Evolutionary conservation across 2,329 filamentous ascomycete genomes (phyloP).

Genomic region (Aureobasidium sp.): DNA sequence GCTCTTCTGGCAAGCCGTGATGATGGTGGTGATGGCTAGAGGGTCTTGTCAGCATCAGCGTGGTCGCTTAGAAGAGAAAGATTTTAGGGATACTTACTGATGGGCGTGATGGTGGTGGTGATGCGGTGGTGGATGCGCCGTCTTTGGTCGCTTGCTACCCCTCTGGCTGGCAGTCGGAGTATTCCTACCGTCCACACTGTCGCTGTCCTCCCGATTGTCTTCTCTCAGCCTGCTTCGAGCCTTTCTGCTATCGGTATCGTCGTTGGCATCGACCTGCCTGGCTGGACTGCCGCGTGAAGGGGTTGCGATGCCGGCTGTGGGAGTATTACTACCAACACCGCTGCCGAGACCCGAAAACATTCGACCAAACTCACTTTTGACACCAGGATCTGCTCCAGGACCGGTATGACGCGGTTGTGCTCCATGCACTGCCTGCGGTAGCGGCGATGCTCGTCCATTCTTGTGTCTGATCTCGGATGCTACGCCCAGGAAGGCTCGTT

Average conservation of each 20-base stretch:
- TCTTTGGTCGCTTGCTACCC: constrained; percentile 55
- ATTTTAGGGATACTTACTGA: constrained; percentile 1
- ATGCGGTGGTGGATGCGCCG: constrained; percentile 44
- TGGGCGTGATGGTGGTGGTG: constrained; percentile 36
- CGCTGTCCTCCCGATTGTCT: constrained; percentile 27
- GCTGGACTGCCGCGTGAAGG: constrained; percentile 36
- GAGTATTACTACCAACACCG: constrained; percentile 50
- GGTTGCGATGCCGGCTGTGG: constrained; percentile 41
- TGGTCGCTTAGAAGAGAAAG: neutral
- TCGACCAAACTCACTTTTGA: constrained; percentile 89
- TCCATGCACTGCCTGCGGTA: constrained; percentile 89
- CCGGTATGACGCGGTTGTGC: constrained; percentile 74
- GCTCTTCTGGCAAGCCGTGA: constrained; percentile 22
- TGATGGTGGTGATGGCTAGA: constrained; percentile 26
- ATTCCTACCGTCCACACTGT: constrained; percentile 28
- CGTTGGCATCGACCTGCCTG: constrained; percentile 23
- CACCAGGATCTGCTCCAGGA: constrained; percentile 73
- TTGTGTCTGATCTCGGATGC: constrained; percentile 67
- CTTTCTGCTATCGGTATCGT: constrained; percentile 17
- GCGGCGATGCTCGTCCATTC: constrained; percentile 73
- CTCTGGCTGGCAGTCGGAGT: constrained; percentile 42
- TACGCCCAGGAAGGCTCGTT: constrained; percentile 62
- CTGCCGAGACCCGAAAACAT: constrained; percentile 92
- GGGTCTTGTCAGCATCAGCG: constrained; percentile 3
- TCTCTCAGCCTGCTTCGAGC: constrained; percentile 1